These are phyloP conservation scores for Heracleum sosnowskyi DNA, from an alignment of 129 eudicot species.

Conservation along the genomic window DNA sequence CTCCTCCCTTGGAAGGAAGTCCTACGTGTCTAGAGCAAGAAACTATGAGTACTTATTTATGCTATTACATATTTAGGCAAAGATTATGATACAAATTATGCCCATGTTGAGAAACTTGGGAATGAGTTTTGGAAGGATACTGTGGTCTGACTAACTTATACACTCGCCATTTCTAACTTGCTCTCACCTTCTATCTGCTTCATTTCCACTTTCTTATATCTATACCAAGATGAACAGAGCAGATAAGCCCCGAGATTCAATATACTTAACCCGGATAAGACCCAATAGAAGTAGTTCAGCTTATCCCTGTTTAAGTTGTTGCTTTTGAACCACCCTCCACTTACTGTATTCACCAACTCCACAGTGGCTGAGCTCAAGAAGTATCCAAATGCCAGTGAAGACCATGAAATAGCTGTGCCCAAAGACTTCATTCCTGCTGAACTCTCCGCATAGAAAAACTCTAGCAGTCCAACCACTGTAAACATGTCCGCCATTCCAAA, in stretches of 20 bases:
- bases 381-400: slow-evolving; percentile 73
- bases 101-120: not conserved
- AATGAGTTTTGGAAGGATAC: not conserved
- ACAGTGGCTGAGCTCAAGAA: slow-evolving; percentile 64
- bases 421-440: slow-evolving; percentile 69
- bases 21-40: not conserved
- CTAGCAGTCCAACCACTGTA: slow-evolving; percentile 60
- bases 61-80: not conserved
- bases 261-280: slow-evolving; percentile 49
- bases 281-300: slow-evolving; percentile 62
- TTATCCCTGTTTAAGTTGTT: slow-evolving; percentile 64
- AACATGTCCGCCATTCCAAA: slow-evolving; percentile 83
- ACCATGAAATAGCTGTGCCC: slow-evolving; percentile 71
- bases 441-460: slow-evolving; percentile 76
- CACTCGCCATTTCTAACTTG: slow-evolving; percentile 24
- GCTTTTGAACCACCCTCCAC: slow-evolving; percentile 72
- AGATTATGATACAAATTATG: not conserved
- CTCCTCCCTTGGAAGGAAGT: not conserved
- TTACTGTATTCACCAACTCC: slow-evolving; percentile 60
- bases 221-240: slow-evolving; percentile 70
- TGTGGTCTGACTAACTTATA: slow-evolving; percentile 12
- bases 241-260: slow-evolving; percentile 61
- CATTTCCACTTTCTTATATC: slow-evolving; percentile 41
- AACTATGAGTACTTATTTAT: not conserved
- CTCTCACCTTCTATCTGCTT: slow-evolving; percentile 29